phyloP scores from a whole-genome alignment of 805 yeast genomes.

The Teunomyces barrocoloradensis region DNA sequence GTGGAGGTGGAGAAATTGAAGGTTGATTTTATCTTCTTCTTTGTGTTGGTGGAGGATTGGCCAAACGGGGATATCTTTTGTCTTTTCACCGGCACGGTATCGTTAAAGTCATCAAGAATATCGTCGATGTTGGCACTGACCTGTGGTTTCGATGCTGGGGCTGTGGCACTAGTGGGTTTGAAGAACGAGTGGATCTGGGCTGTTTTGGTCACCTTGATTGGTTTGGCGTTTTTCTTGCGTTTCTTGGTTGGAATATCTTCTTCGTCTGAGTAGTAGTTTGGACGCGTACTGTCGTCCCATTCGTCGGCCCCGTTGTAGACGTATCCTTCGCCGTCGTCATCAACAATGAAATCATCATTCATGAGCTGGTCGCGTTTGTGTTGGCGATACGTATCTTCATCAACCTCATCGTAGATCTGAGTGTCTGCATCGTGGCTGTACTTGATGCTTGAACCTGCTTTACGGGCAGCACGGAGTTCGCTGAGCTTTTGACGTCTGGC shows the following conservation, averaged over 20 bases:
- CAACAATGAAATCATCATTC: constrained; percentile 91
- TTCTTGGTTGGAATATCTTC: constrained; percentile 36
- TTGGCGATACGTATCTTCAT: constrained; percentile 72
- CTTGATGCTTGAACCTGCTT: constrained; percentile 47
- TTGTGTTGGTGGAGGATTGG: constrained; percentile 8
- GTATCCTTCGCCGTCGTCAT: constrained; percentile 91
- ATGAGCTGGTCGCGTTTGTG: constrained; percentile 77
- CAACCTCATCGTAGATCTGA: constrained; percentile 81
- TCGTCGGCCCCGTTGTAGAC: constrained; percentile 92
- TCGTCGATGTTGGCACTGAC: constrained; percentile 59
- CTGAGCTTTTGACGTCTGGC: constrained; percentile 50
- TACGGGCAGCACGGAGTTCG: constrained; percentile 62
- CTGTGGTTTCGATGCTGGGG: constrained; percentile 37
- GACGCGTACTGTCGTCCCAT: constrained; percentile 61
- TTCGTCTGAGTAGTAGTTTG: constrained; percentile 56
- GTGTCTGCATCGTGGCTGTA: constrained; percentile 45
- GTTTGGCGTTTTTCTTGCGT: constrained; percentile 30
- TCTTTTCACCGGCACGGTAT: constrained; percentile 17
- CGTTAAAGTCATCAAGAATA: constrained; percentile 55
- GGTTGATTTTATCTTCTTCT: constrained; percentile 19
- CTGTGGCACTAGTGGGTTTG: constrained; percentile 36
- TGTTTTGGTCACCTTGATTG: constrained; percentile 38
- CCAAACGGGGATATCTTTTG: constrained; percentile 15
- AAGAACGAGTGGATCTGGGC: constrained; percentile 54
- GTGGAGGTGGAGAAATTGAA: constrained; percentile 27